Evolutionary conservation across 2,329 filamentous ascomycete species (phyloP), one percentile per base, ranked within the genome.

Genomic region (Chalaropsis ovoidea): DNA sequence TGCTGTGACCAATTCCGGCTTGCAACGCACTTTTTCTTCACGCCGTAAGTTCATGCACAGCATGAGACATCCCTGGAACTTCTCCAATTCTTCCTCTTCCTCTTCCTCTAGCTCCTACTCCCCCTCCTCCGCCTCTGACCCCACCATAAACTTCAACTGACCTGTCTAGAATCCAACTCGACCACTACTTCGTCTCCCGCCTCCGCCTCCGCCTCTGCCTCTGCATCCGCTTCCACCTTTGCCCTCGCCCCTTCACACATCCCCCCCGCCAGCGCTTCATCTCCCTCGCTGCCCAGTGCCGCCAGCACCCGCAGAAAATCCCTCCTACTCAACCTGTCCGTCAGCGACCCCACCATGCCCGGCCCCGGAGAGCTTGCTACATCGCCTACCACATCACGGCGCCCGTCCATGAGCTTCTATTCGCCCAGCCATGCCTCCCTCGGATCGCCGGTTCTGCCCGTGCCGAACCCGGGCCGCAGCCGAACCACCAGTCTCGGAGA

Each of bases 1-100:
- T 13, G 88, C 88, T 7, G 86, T 87, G 54, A 82, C 92, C 75
- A 93, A 93, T 73, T 87, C 88, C 35, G 84, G 89, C 63, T 82
- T 90, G 35, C 85, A 88, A 70, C 83, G 82, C 69, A 83, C 88
- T 71, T 78, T 82, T 31, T 31, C 31, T 47, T 81, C 82, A 13
- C 76, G 80, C 73, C 78, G 83, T 85, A 77, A 60, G 79, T 72
- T 17, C 27, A 24, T 2, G 19, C 8, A 24, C n/a, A 49, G 11
- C 22, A 7, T 56, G 52, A 56, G 3, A n/a, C 52, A 56, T 31
- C 52, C 52, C 27, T 35, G 52, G 31, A 31, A 22, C 27, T 56
- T 56, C 22, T 56, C 52, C 52, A 56, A 56, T 17, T 56, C 4
- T 17, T 31, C 3, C n/a, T 22, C 19, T 24, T 22, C 47, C 47